A percentile compares a stretch with the other conserved stretches of the same genome.
These are phyloP conservation scores for Candida sojae DNA, from an alignment of 1,139 yeast genomes.

Conservation along the genomic window DNA sequence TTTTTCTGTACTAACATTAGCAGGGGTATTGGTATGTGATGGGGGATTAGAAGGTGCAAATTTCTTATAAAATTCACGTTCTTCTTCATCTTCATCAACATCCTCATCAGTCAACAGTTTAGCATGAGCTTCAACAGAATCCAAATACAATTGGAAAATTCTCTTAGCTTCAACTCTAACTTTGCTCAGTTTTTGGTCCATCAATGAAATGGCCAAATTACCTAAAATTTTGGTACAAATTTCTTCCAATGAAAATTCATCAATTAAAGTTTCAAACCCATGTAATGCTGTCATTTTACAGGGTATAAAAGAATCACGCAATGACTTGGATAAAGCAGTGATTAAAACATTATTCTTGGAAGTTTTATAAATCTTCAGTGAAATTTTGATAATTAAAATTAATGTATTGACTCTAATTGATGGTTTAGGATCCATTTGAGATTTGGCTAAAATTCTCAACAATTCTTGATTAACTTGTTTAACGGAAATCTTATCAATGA, in stretches of 20 bases:
- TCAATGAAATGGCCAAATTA: constrained; percentile 78
- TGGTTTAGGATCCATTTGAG: constrained; percentile 83
- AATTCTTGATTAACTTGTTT: constrained; percentile 88
- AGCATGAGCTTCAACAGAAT: constrained; percentile 66
- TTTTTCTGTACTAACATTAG: constrained; percentile 2
- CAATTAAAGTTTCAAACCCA: constrained; percentile 68
- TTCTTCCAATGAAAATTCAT: constrained; percentile 70
- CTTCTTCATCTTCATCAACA: constrained; percentile 42
- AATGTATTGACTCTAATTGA: constrained; percentile 87
- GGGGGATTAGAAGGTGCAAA: constrained; percentile 21
- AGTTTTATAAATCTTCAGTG: constrained; percentile 57
- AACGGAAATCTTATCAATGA: constrained; percentile 70
- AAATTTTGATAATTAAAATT: constrained; percentile 70
- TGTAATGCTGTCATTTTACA: constrained; percentile 77
- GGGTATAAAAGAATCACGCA: constrained; percentile 78
- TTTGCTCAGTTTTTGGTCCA: constrained; percentile 66
- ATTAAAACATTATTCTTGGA: constrained; percentile 74
- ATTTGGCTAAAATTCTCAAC: constrained; percentile 76
- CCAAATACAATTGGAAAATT: constrained; percentile 65
- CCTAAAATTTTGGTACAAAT: constrained; percentile 84
- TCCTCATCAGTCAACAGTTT: constrained; percentile 51
- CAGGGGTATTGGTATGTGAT: background rate
- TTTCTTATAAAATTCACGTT: constrained; percentile 33
- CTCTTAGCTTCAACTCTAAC: constrained; percentile 74
- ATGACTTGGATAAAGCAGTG: constrained; percentile 83